These are phyloP conservation scores for Holtermanniella nyarrowii DNA, from an alignment of 768 basidiomycete species.

Conservation along the genomic window DNA sequence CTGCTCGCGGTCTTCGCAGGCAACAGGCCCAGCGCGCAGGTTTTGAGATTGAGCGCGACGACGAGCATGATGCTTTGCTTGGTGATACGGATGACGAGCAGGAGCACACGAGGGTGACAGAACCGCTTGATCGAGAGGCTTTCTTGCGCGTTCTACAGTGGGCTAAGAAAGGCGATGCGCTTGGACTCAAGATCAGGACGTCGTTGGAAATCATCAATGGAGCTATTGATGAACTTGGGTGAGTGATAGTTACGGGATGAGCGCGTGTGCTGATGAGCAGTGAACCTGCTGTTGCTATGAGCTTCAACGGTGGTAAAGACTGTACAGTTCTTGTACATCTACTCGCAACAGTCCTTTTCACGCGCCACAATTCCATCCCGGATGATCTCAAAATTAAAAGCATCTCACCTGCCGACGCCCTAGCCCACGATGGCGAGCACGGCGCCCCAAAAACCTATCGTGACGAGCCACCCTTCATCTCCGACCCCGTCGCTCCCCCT, in stretches of 20 bases:
- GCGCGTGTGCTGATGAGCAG: conserved; percentile 41
- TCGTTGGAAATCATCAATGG: conserved; percentile 72
- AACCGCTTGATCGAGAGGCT: conserved; percentile 4
- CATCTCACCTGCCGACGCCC: background rate
- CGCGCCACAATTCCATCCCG: conserved; percentile 11
- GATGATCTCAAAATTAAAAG: background rate
- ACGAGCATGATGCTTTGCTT: conserved; percentile 10
- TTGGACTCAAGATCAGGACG: conserved; percentile 49
- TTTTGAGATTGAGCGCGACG: background rate
- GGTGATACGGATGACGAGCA: conserved; percentile 1
- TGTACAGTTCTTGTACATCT: conserved; percentile 97
- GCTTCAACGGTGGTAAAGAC: conserved; percentile 98
- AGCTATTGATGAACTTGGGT: conserved; percentile 71
- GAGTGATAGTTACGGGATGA: conserved; percentile 40
- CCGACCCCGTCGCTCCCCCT: conserved; percentile 1
- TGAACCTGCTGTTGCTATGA: conserved; percentile 63
- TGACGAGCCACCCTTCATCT: conserved; percentile 7
- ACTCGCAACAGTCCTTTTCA: conserved; percentile 58
- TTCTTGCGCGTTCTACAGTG: conserved; percentile 22
- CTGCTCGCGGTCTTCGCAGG: conserved; percentile 9
- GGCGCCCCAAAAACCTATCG: conserved; percentile 32
- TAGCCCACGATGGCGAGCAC: background rate
- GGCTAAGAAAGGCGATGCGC: conserved; percentile 11
- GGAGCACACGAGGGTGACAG: background rate
- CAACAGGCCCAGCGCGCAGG: conserved; percentile 5